Evolutionary conservation across 2,329 filamentous ascomycete species (phyloP), one percentile per base, ranked within the genome.

Genomic region (Pseudogymnoascus pannorum): DNA sequence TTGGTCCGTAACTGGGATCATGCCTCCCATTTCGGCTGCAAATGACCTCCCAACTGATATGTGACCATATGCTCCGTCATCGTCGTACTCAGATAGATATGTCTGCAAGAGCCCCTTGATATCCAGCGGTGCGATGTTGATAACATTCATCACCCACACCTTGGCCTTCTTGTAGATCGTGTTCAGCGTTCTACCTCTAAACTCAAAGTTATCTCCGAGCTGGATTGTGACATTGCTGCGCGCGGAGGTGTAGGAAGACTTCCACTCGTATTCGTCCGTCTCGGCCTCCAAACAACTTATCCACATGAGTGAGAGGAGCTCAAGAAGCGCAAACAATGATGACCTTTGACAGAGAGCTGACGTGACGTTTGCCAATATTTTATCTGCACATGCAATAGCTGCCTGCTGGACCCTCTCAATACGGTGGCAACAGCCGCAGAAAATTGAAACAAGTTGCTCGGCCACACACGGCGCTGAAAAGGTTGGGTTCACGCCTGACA

Each of bases 61-160:
- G 72, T 97, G 92, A 0, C 92, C 94, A 70, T 96, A 96, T 1
- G 87, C 86, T 58, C 89, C 90, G 66, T 96, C 91, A 66, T 97
- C 92, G 64, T 95, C 89, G 68, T 92, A 96, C 67, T 96, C 92
- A 0, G 95, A 97, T 14, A 99, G 81, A 72, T 99, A 97, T 0
- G 94, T 97, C 75, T 96, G 94, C 44, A 99, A 80, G 18, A 99
- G 80, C 0, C 95, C 94, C 75, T 99, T 99, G 63, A 97, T 86
- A 73, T 99, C 93, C 22, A 96, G 79, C 5, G 94, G 93, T 2
- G 95, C 92, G 57, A 96, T 83, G 66, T 89, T 87, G 68, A 97
- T 86, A 6, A 91, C 89, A 31, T 83, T 78, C 18, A 84, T 85
- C 0, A 99, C 87, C 94, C 94, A 99, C 3, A 75, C 75, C 66